These are phyloP conservation scores for Penicillium italicum DNA, from an alignment of 2,329 filamentous ascomycete genomes.

Conservation along the genomic window DNA sequence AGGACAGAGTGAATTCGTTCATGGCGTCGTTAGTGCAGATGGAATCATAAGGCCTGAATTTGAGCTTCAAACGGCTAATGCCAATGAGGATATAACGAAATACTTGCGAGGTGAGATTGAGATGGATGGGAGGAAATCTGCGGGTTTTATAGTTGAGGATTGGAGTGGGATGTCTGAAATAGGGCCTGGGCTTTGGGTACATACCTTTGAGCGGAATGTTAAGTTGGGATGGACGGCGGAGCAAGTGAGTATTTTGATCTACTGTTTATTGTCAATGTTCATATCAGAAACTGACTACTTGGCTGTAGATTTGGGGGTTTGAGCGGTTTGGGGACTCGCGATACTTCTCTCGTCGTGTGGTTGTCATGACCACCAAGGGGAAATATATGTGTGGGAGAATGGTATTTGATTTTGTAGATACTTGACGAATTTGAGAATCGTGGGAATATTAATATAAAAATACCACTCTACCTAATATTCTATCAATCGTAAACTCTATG, in stretches of 20 bases:
- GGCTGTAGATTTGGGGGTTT: slow-evolving; percentile 3
- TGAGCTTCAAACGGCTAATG: neutral
- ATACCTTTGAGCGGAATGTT: slow-evolving; percentile 1
- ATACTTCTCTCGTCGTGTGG: slow-evolving; percentile 3
- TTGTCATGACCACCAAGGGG: neutral
- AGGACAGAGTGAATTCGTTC: neutral
- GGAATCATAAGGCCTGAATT: neutral
- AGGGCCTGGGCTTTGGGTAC: neutral
- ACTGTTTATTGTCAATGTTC: neutral
- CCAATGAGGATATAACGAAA: neutral
- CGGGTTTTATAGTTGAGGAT: neutral
- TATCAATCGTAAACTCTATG: neutral
- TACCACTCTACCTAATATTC: neutral
- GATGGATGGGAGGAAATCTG: neutral
- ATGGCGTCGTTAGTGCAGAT: neutral
- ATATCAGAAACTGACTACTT: neutral
- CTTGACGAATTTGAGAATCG: neutral
- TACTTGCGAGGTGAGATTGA: neutral
- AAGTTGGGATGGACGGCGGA: slow-evolving; percentile 1
- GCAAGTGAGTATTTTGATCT: neutral
- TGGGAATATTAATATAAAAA: neutral
- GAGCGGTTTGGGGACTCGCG: neutral
- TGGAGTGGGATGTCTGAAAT: neutral
- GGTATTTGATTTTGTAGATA: neutral
- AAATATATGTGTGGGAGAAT: neutral